phyloP scores from a whole-genome alignment of 306 rosid species.

The Fragaria nilgerrensis region DNA sequence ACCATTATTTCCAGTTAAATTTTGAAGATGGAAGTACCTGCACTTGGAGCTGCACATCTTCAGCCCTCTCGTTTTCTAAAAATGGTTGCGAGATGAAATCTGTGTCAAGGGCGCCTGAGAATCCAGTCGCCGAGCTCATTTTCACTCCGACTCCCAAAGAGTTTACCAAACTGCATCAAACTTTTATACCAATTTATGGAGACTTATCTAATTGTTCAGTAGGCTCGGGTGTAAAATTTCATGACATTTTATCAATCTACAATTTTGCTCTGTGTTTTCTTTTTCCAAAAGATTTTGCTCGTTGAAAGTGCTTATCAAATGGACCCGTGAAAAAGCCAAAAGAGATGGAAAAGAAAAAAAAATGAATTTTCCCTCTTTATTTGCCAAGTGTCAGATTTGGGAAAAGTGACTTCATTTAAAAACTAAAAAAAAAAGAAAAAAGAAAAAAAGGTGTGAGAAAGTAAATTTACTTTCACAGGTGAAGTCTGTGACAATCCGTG shows the following conservation, averaged over 20 bases:
- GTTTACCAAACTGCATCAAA: neutral
- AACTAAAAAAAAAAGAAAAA: neutral
- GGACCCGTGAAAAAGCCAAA: neutral
- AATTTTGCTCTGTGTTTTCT: neutral
- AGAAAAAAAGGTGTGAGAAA: neutral
- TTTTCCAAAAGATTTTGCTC: too few species aligned
- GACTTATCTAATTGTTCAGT: neutral
- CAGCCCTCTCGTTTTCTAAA: neutral
- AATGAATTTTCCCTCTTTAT: neutral
- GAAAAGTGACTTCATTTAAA: neutral
- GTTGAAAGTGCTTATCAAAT: neutral
- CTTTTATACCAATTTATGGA: neutral
- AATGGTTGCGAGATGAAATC: neutral
- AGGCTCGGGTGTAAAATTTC: neutral
- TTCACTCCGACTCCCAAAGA: neutral
- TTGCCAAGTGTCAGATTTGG: slow-evolving; percentile 4
- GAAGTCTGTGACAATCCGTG: slow-evolving; percentile 3
- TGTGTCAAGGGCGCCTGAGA: neutral
- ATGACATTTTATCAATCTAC: neutral
- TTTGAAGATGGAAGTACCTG: neutral
- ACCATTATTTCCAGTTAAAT: neutral
- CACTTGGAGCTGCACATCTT: neutral
- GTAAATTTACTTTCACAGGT: neutral
- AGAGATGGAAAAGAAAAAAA: neutral
- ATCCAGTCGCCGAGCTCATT: neutral